These are phyloP conservation scores for Saitozyma sp. DNA, from an alignment of 768 basidiomycete genomes.

Conservation along the genomic window DNA sequence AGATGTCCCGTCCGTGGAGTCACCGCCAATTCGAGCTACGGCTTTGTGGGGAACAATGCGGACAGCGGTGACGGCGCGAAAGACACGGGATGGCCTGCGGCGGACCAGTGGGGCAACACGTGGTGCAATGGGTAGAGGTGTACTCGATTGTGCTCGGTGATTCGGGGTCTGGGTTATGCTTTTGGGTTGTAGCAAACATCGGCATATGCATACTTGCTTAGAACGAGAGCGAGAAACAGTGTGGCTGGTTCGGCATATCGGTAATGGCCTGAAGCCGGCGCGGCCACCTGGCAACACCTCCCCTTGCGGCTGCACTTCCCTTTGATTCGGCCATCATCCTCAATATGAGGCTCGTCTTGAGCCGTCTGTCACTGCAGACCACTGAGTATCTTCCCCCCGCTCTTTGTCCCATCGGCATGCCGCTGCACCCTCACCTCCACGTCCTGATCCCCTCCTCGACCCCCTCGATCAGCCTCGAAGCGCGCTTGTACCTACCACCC, in stretches of 20 bases:
- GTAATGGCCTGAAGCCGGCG: too few relatives aligned
- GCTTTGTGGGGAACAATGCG: conserved; percentile 36
- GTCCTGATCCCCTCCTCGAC: conserved; percentile 28
- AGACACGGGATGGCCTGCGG: conserved; percentile 22
- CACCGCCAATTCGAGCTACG: conserved; percentile 45
- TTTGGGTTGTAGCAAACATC: too few relatives aligned
- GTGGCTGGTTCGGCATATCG: too few relatives aligned
- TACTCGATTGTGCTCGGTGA: neutral
- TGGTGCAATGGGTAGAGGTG: conserved; percentile 46
- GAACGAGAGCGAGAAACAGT: too few relatives aligned
- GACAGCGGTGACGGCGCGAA: conserved; percentile 28
- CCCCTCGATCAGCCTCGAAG: conserved; percentile 28
- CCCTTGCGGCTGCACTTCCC: too few relatives aligned
- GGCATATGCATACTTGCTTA: too few relatives aligned
- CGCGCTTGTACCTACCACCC: conserved; percentile 32
- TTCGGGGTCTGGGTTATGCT: too few relatives aligned
- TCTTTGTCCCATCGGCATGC: conserved; percentile 1
- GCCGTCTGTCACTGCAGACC: too few relatives aligned
- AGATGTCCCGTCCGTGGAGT: conserved; percentile 40
- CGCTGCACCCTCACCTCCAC: conserved; percentile 26
- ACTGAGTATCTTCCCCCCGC: too few relatives aligned
- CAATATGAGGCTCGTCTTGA: too few relatives aligned
- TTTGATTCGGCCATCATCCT: too few relatives aligned
- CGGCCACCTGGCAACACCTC: too few relatives aligned
- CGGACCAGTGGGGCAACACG: conserved; percentile 40